Evolutionary conservation across 768 basidiomycete genomes (phyloP).

Genomic region (Suillus sp.): DNA sequence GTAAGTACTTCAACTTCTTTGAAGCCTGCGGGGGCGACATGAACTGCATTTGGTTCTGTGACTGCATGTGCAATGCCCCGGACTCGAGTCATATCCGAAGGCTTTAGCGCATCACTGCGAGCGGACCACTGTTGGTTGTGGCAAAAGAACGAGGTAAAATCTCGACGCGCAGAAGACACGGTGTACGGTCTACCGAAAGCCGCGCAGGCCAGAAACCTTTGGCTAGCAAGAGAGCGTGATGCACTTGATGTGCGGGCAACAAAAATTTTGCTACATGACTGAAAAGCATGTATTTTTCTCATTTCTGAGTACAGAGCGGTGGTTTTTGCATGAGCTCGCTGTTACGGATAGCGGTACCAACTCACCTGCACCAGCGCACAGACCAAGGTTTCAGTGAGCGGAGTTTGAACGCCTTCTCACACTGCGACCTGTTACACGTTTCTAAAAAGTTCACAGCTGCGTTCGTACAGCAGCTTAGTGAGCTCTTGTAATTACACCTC

Average conservation of each 20-base stretch:
- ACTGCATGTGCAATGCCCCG: conserved; percentile 20
- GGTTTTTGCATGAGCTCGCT: not conserved
- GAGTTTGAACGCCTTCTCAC: conserved; percentile 32
- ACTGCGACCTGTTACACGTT: not conserved
- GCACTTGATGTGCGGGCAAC: conserved; percentile 16
- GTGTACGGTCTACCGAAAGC: conserved; percentile 13
- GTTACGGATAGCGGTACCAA: conserved; percentile 14
- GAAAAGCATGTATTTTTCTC: conserved; percentile 16
- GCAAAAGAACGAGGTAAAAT: conserved; percentile 61
- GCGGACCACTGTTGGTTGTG: conserved; percentile 58
- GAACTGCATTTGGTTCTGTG: conserved; percentile 11
- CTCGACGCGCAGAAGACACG: conserved; percentile 33
- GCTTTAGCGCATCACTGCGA: not conserved
- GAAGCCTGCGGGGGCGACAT: conserved; percentile 30
- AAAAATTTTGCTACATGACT: conserved; percentile 19
- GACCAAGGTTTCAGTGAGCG: conserved; percentile 22
- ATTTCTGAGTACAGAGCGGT: conserved; percentile 16
- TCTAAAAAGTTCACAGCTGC: not conserved
- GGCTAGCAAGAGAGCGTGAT: conserved; percentile 16
- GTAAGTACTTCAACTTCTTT: conserved; percentile 46
- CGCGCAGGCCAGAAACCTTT: not conserved
- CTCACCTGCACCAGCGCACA: conserved; percentile 14
- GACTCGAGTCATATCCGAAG: conserved; percentile 7
- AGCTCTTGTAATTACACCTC: not conserved
- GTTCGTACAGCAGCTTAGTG: not conserved